Conservation (phyloP, 352 stramenopile genomes). For the Globisporangium splendens region DNA sequence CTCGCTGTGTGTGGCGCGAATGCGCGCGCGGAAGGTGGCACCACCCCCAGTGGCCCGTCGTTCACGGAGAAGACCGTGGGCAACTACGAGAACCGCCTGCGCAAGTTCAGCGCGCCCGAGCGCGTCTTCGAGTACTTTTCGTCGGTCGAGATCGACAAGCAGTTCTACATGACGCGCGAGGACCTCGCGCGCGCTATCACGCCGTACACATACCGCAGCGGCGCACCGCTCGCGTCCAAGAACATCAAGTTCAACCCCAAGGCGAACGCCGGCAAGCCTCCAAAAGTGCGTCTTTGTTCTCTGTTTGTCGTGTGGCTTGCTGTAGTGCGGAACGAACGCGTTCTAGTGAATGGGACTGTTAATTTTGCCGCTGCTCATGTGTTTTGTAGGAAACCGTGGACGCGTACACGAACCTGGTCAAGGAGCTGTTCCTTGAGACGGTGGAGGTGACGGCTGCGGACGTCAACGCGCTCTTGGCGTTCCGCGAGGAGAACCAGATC, state of each 20-base stretch:
- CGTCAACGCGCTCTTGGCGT: constrained; percentile 49
- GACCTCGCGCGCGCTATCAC: constrained; percentile 83
- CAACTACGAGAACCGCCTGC: constrained; percentile 88
- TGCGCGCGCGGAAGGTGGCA: constrained; percentile 19
- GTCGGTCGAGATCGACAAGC: constrained; percentile 73
- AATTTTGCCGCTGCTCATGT: background rate
- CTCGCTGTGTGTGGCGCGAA: constrained; percentile 1
- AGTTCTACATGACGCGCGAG: constrained; percentile 81
- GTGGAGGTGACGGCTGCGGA: constrained; percentile 38
- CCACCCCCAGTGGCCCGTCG: constrained; percentile 25
- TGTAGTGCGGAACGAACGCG: too few relatives aligned
- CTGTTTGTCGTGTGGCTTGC: too few relatives aligned
- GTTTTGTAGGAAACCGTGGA: constrained; percentile 29
- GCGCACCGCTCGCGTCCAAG: constrained; percentile 68
- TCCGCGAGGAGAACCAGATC: constrained; percentile 55
- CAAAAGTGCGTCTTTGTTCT: constrained; percentile 17
- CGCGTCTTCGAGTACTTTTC: constrained; percentile 91
- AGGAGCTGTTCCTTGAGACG: constrained; percentile 55
- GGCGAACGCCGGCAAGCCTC: constrained; percentile 39
- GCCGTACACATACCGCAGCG: constrained; percentile 76
- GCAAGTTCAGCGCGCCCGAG: constrained; percentile 80
- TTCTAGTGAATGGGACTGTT: background rate
- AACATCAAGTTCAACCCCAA: constrained; percentile 83
- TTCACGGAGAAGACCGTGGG: constrained; percentile 81
- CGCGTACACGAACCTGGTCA: constrained; percentile 49